Evolutionary conservation across 108 stramenopile species (phyloP).

Genomic region (Chaetoceros tenuissimus): DNA sequence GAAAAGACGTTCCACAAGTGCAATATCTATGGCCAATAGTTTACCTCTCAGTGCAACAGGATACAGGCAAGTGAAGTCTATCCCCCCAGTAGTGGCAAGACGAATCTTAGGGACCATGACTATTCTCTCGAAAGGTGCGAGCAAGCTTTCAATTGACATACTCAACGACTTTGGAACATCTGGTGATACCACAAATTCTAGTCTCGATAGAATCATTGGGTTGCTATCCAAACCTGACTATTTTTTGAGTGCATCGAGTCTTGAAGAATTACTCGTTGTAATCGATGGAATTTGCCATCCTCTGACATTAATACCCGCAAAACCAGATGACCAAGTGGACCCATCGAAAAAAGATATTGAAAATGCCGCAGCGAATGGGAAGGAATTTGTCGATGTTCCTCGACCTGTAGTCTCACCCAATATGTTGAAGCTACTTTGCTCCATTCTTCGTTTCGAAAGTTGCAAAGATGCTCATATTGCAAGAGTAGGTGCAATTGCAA

Average conservation of each 20-base stretch:
- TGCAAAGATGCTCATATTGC: constrained; percentile 67
- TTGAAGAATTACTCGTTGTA: constrained; percentile 68
- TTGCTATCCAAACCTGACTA: constrained; percentile 53
- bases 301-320: constrained; percentile 60
- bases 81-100: constrained; percentile 70
- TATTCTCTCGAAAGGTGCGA: constrained; percentile 53
- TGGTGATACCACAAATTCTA: constrained; percentile 11
- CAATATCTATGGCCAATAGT: constrained; percentile 63
- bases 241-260: constrained; percentile 56
- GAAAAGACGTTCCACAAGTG: constrained; percentile 36
- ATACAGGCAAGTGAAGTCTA: constrained; percentile 20
- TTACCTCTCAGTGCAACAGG: constrained; percentile 57
- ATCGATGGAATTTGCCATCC: constrained; percentile 66
- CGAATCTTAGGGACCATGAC: constrained; percentile 55
- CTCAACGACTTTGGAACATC: constrained; percentile 9
- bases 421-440: constrained; percentile 60
- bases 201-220: constrained; percentile 56
- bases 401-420: constrained; percentile 45
- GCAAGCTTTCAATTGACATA: constrained; percentile 46
- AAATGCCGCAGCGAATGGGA: constrained; percentile 37
- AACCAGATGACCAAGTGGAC: constrained; percentile 40
- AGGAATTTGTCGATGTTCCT: constrained; percentile 71
- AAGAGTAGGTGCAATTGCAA: constrained; percentile 64
- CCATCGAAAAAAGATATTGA: constrained; percentile 42
- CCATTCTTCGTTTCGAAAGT: constrained; percentile 60